A percentile compares a stretch with the other conserved stretches of the same genome.
Evolutionary conservation across 352 stramenopile species (phyloP).

Genomic region (Pythium phragmiticola): DNA sequence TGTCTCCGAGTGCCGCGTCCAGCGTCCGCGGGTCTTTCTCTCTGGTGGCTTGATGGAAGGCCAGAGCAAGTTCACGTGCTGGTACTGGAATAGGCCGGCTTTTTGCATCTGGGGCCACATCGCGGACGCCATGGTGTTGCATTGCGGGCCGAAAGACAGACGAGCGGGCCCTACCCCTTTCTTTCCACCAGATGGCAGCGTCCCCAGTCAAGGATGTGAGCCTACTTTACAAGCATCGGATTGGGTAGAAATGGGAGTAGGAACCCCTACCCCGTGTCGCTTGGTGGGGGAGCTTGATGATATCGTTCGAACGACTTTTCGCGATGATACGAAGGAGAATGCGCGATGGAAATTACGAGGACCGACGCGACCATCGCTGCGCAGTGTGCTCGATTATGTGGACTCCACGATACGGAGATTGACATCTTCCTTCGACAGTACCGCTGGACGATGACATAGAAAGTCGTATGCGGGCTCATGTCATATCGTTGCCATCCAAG

Average conservation of each 20-base stretch:
- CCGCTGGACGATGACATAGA: too few relatives aligned
- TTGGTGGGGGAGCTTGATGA: not conserved
- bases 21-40: not conserved
- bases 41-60: constrained; percentile 1
- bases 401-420: too few relatives aligned
- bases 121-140: not conserved
- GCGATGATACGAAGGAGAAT: not conserved
- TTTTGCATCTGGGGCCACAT: constrained; percentile 1
- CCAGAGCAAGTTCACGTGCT: not conserved
- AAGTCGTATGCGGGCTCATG: too few relatives aligned
- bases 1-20: too few relatives aligned
- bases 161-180: constrained; percentile 9
- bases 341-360: constrained; percentile 16
- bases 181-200: not conserved
- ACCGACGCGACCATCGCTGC: not conserved
- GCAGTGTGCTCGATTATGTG: too few relatives aligned
- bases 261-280: constrained; percentile 3
- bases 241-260: not conserved
- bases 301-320: not conserved
- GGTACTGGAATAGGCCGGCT: not conserved
- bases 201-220: constrained; percentile 6
- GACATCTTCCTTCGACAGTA: too few relatives aligned
- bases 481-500: too few relatives aligned
- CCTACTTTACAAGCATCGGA: not conserved
- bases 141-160: not conserved